These are phyloP conservation scores for Tephrocybe sp. DNA, from an alignment of 768 basidiomycete genomes.

Conservation along the genomic window DNA sequence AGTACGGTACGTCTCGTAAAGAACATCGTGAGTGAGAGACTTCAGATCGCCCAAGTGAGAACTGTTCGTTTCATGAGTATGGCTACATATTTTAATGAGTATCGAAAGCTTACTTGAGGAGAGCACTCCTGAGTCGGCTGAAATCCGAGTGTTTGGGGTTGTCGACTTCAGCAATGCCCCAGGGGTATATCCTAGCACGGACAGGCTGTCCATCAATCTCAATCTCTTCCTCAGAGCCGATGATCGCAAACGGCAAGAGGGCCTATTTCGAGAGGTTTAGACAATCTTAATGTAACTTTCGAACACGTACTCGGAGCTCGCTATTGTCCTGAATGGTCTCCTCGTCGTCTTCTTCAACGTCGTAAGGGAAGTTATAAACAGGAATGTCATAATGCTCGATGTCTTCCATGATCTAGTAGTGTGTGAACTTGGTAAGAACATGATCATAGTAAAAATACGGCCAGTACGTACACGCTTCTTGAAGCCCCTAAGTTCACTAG, in stretches of 20 bases:
- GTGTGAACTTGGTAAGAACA: slow-evolving; percentile 1
- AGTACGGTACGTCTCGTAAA: slow-evolving; percentile 97
- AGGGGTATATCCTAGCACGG: slow-evolving; percentile 94
- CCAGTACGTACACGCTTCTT: slow-evolving; percentile 75
- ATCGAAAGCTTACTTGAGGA: slow-evolving; percentile 68
- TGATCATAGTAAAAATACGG: neutral
- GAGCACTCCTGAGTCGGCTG: slow-evolving; percentile 84
- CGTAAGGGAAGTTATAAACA: slow-evolving; percentile 99
- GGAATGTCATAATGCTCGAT: slow-evolving; percentile 98
- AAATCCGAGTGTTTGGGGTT: slow-evolving; percentile 99
- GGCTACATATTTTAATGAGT: neutral
- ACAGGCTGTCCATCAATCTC: slow-evolving; percentile 90
- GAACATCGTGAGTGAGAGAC: slow-evolving; percentile 87
- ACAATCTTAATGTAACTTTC: slow-evolving; percentile 40
- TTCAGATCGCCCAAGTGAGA: slow-evolving; percentile 96
- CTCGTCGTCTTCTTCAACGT: slow-evolving; percentile 98
- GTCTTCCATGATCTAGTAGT: slow-evolving; percentile 92
- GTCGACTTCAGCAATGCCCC: slow-evolving; percentile 98
- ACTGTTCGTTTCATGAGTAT: slow-evolving; percentile 37
- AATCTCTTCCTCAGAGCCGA: slow-evolving; percentile 97
- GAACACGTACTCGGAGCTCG: slow-evolving; percentile 64
- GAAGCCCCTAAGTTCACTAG: slow-evolving; percentile 90
- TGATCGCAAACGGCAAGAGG: slow-evolving; percentile 93
- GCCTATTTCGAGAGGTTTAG: slow-evolving; percentile 44
- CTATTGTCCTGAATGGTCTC: slow-evolving; percentile 98